Evolutionary conservation across 805 yeast genomes (phyloP).

Genomic region (Babjeviella inositovora): DNA sequence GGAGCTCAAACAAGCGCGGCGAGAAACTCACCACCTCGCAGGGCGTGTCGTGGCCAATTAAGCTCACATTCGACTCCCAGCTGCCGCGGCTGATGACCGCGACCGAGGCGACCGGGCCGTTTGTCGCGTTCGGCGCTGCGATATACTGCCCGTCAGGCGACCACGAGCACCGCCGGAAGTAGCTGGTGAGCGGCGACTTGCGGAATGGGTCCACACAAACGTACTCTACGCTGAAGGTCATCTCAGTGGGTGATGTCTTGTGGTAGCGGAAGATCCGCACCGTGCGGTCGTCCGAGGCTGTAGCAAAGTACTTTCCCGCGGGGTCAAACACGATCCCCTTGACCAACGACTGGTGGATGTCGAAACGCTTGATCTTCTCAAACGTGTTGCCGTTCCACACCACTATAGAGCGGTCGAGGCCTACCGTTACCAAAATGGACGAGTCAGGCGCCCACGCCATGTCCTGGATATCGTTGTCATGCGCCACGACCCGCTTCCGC

Average conservation of each 20-base stretch:
- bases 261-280: constrained; percentile 79
- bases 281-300: constrained; percentile 92
- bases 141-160: constrained; percentile 82
- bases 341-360: constrained; percentile 87
- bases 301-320: constrained; percentile 93
- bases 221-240: constrained; percentile 77
- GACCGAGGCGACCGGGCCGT: constrained; percentile 67
- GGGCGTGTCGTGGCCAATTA: constrained; percentile 76
- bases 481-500: constrained; percentile 83
- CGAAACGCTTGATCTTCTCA: constrained; percentile 77
- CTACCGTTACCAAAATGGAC: constrained; percentile 80
- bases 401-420: constrained; percentile 82
- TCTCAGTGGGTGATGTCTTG: constrained; percentile 44
- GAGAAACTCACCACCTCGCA: constrained; percentile 69
- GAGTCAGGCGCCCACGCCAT: constrained; percentile 98
- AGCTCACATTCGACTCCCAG: constrained; percentile 63
- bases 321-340: constrained; percentile 97
- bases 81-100: constrained; percentile 61
- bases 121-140: constrained; percentile 76
- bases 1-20: constrained; percentile 41
- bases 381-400: constrained; percentile 91
- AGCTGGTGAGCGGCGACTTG: constrained; percentile 83
- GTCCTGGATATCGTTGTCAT: constrained; percentile 95
- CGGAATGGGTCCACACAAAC: constrained; percentile 73
- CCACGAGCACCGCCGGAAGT: constrained; percentile 79